Percentiles rank a stretch among this genome's conserved stretches.
Evolutionary conservation across 495 filamentous ascomycete species (phyloP).

Genomic region (Xylona heveae): DNA sequence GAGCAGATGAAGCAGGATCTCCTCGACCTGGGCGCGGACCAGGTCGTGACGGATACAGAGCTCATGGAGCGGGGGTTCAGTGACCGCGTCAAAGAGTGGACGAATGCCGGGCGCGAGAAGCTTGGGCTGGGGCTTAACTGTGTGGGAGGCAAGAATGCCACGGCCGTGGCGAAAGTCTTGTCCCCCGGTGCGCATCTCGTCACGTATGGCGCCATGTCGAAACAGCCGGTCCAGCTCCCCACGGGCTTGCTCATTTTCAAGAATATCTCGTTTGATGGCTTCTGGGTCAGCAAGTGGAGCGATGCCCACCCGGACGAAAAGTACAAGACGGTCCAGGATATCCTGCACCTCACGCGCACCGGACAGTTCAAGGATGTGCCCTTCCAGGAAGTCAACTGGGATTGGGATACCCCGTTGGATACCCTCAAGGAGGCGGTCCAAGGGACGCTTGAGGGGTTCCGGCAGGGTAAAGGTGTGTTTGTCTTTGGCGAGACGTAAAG

Average conservation of each 20-base stretch:
- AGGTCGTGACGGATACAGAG: conserved; percentile 61
- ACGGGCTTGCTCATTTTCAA: conserved; percentile 78
- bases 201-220: conserved; percentile 89
- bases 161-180: conserved; percentile 47
- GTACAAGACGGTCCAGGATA: conserved; percentile 56
- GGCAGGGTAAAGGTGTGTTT: conserved; percentile 76
- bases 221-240: conserved; percentile 58
- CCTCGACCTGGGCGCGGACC: conserved; percentile 46
- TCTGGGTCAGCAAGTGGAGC: conserved; percentile 85
- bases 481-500: conserved; percentile 38
- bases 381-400: conserved; percentile 58
- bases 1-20: conserved; percentile 58
- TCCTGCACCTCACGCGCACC: conserved; percentile 47
- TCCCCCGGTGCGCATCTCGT: conserved; percentile 49
- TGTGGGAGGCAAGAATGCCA: conserved; percentile 73
- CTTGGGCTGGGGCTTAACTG: conserved; percentile 74
- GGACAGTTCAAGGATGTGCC: conserved; percentile 72
- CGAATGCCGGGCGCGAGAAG: conserved; percentile 39
- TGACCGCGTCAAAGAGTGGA: conserved; percentile 42
- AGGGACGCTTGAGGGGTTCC: conserved; percentile 57
- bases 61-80: conserved; percentile 43
- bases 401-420: conserved; percentile 32
- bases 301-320: conserved; percentile 56
- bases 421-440: conserved; percentile 41
- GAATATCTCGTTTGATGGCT: conserved; percentile 66